These are phyloP conservation scores for Phytophthora niederhauseri DNA, from an alignment of 352 stramenopile species.

Conservation along the genomic window DNA sequence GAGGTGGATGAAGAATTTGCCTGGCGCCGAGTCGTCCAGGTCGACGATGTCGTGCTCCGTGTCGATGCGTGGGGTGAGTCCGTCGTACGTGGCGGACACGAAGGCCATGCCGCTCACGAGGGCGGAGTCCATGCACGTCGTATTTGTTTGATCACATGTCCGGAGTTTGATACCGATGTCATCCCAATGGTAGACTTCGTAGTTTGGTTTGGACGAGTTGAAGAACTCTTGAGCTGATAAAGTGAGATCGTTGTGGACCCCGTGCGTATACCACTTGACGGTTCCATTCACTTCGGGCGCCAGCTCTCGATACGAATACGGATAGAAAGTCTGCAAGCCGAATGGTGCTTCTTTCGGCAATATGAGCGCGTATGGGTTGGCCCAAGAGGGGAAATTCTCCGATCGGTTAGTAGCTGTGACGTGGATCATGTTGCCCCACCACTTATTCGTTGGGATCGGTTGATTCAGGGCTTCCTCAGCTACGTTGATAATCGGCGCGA, in stretches of 20 bases:
- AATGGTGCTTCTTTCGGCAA: conserved; percentile 44
- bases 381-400: conserved; percentile 49
- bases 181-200: conserved; percentile 64
- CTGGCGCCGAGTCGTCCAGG: conserved; percentile 40
- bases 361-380: conserved; percentile 63
- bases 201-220: conserved; percentile 34
- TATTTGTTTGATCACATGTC: conserved; percentile 37
- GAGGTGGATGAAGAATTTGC: conserved; percentile 66
- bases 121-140: conserved; percentile 57
- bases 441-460: conserved; percentile 73
- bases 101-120: conserved; percentile 81
- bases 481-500: conserved; percentile 58
- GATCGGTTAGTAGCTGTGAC: conserved; percentile 39
- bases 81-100: conserved; percentile 63
- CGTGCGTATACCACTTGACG: conserved; percentile 58
- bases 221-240: conserved; percentile 58
- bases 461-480: conserved; percentile 39
- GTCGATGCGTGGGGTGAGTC: conserved; percentile 56
- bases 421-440: conserved; percentile 73
- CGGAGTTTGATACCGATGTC: conserved; percentile 64
- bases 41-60: conserved; percentile 57
- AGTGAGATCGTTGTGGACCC: conserved; percentile 60
- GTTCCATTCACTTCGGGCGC: conserved; percentile 40
- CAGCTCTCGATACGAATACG: conserved; percentile 52
- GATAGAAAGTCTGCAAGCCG: conserved; percentile 53